Evolutionary conservation across 495 filamentous ascomycete species (phyloP), one percentile per base, ranked within the genome.

Genomic region (Patellaria atrata): DNA sequence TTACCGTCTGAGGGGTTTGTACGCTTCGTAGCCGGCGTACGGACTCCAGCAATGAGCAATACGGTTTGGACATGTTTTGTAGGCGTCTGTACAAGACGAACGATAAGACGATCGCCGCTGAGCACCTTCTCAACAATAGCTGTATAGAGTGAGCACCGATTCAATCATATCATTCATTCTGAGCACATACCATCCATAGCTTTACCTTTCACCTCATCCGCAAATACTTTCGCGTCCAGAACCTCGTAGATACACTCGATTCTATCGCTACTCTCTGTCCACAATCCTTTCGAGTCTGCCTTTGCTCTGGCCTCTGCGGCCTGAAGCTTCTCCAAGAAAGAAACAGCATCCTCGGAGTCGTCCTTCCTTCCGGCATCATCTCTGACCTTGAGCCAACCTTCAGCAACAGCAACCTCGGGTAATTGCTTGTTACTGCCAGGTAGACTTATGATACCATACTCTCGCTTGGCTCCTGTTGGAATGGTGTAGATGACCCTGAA

Each of bases 281-380:
- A 93, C 10, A 93, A 49, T 12, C 89, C 89, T 58, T 82, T 83
- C 37, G 59, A 65, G 48, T 80, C 79, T 30, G 60, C 63, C 57
- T 71, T 82, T 21, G 89, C 89, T 42, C 78, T 69, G n/a, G 70
- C 62, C 56, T 99, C 85, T n/a, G 85, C 58, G 6, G 59, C 63
- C 32, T 76, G 71, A 27, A 99, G 68, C 36, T 74, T 75, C 40
- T 89, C 79, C 17, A 96, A 58, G 36, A 76, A 64, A 30, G 68
- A 62, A 27, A 72, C 48, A 9, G 74, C 64, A 28, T 85, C 79
- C 28, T 86, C 79, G 0, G 77, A 70, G 18, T 94, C 80, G 31
- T 92, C 84, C 43, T 81, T 83, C 25, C 77, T 68, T 38, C 83
- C 83, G 16, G 85, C 82, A 59, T 96, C 89, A 38, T 99, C 87